phyloP scores from a whole-genome alignment of 306 rosid genomes.

The Chamaecrista fasciculata region DNA sequence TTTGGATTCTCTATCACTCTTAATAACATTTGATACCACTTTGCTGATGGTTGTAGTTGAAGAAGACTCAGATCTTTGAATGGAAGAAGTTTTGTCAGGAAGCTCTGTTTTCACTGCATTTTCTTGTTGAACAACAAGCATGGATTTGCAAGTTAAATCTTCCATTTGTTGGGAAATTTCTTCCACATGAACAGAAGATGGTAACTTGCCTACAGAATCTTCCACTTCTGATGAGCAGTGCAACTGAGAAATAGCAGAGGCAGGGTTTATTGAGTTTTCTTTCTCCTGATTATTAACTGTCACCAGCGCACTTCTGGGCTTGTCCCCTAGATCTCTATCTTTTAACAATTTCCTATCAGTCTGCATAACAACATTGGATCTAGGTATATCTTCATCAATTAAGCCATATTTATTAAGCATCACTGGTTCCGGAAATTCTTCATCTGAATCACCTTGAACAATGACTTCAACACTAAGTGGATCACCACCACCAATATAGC shows the following conservation, averaged over 20 bases:
- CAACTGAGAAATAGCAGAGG: slow-evolving; percentile 43
- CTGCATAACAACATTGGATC: slow-evolving; percentile 32
- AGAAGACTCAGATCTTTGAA: slow-evolving; percentile 37
- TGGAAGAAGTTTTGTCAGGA: slow-evolving; percentile 43
- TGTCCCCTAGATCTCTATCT: slow-evolving; percentile 39
- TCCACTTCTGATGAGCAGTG: slow-evolving; percentile 47
- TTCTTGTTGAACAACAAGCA: slow-evolving; percentile 41
- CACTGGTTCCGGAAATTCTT: slow-evolving; percentile 83
- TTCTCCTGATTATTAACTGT: slow-evolving; percentile 38
- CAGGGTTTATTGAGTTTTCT: slow-evolving; percentile 46
- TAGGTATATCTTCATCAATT: slow-evolving; percentile 32
- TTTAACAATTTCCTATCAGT: slow-evolving; percentile 34
- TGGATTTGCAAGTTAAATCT: slow-evolving; percentile 44
- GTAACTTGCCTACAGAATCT: slow-evolving; percentile 39
- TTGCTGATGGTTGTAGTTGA: slow-evolving; percentile 32
- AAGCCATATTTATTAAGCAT: slow-evolving; percentile 56
- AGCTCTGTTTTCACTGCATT: slow-evolving; percentile 34
- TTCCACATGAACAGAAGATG: slow-evolving; percentile 40
- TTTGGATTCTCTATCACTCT: slow-evolving; percentile 44
- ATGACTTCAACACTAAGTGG: slow-evolving; percentile 62
- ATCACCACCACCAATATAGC: slow-evolving; percentile 94
- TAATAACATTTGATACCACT: slow-evolving; percentile 38
- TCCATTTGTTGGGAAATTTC: slow-evolving; percentile 54
- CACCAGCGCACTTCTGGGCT: slow-evolving; percentile 30
- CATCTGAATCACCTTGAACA: slow-evolving; percentile 94